Percentiles rank a stretch among this genome's conserved stretches.
These are phyloP conservation scores for Panaeolus cyanescens DNA, from an alignment of 768 basidiomycete species.

Conservation along the genomic window DNA sequence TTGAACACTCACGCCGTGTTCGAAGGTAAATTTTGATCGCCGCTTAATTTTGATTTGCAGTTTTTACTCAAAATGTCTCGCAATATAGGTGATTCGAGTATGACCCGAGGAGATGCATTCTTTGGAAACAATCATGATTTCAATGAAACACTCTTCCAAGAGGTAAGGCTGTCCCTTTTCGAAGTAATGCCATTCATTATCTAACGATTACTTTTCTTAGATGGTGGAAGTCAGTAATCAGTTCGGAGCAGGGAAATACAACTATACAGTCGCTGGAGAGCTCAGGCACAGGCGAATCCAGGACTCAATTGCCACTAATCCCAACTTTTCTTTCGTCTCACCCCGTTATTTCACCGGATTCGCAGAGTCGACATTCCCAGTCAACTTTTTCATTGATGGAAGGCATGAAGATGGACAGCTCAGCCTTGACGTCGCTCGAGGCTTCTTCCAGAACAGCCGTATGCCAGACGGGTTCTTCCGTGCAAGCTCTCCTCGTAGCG, in stretches of 20 bases:
- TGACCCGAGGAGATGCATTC: constrained; percentile 23
- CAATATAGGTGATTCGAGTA: constrained; percentile 16
- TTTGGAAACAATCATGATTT: constrained; percentile 27
- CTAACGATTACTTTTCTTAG: constrained; percentile 6
- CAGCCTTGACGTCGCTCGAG: constrained; percentile 20
- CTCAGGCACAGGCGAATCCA: constrained; percentile 15
- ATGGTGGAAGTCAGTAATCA: constrained; percentile 21
- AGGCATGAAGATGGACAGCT: constrained; percentile 21
- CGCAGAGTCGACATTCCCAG: constrained; percentile 24
- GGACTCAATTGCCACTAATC: constrained; percentile 19
- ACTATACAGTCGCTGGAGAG: constrained; percentile 22
- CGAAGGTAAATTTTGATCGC: constrained; percentile 8
- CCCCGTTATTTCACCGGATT: constrained; percentile 19
- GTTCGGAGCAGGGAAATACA: constrained; percentile 27
- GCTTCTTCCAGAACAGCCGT: constrained; percentile 14
- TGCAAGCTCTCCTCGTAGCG: constrained; percentile 12
- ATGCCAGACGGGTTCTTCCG: constrained; percentile 25
- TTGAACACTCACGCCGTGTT: constrained; percentile 28
- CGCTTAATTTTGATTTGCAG: not conserved
- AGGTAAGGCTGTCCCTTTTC: constrained; percentile 11
- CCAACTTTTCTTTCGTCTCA: constrained; percentile 15
- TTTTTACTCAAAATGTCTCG: not conserved
- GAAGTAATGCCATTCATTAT: not conserved
- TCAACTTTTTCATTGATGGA: constrained; percentile 27
- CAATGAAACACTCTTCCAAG: constrained; percentile 25